Base-by-base conservation (phyloP, 139 green algal genomes). In the Tetradesmus obliquus region DNA sequence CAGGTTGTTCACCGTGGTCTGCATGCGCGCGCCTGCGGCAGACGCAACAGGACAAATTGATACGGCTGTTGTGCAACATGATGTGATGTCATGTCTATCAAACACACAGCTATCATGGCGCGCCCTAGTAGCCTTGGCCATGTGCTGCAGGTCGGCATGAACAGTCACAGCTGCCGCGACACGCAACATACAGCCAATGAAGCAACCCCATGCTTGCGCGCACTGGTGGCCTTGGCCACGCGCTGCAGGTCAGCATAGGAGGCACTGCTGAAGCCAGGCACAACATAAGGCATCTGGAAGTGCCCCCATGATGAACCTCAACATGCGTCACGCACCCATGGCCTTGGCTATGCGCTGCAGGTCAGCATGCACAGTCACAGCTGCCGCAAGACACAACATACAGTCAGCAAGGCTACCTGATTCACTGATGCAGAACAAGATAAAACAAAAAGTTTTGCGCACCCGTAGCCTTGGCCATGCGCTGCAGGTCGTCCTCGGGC, bases 1-100 rank as follows among this genome's bases (percentile, higher is more conserved):
- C 51, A 99, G 93, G 92, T 97, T 97, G 96, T 98, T 99, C 45
- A 99, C 98, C 0, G 98, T 99, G 9, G 97, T 98, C 93, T 99
- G 97, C 24, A 98, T 91, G 51, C 93, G 79, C 2, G 90, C 98
- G 8, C 97, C 97, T 45, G 97, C 98, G 9, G 97, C 32, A 45
- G 32, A 45, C 32, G 32, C 32, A n/a, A 22, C 20, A 22, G 66
- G 66, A 17, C 17, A 17, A 76, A 76, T 22, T 13, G 13, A 76
- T 13, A 1, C 66, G 66, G 32, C 32, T 45, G 32, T 45, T 45
- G 32, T 45, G 32, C 32, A 45, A 45, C 32, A 45, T 45, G 32
- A 45, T 45, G 32, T 45, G 32, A 45, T 45, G 32, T 45, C 32
- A 45, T 45, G 32, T 45, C 32, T 45, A 45, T 19, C 69, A 15